Conservation (phyloP, 768 basidiomycete species). For the Phylloporus arenicola region DNA sequence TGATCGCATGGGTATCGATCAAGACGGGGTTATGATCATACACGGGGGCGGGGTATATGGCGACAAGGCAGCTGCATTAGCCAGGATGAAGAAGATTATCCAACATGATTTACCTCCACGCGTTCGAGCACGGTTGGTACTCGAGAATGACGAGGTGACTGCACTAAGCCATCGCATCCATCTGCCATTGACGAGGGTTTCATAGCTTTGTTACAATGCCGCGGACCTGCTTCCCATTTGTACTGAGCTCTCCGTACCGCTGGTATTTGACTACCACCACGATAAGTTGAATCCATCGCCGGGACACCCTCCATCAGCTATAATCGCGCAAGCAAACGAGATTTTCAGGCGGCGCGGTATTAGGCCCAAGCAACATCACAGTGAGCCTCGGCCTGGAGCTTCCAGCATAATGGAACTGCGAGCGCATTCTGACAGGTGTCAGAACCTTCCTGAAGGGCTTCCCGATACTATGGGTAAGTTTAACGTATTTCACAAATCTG, state of each 20-base stretch:
- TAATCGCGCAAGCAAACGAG: constrained; percentile 69
- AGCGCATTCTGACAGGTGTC: constrained; percentile 82
- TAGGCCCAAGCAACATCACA: constrained; percentile 87
- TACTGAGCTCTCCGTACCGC: constrained; percentile 72
- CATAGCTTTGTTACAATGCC: constrained; percentile 74
- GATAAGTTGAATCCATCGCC: constrained; percentile 62
- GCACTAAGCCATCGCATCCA: background rate
- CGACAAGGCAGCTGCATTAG: constrained; percentile 67
- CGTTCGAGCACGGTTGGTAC: constrained; percentile 68
- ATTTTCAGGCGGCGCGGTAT: constrained; percentile 78
- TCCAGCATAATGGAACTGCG: constrained; percentile 77
- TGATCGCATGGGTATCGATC: constrained; percentile 73
- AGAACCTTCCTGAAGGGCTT: constrained; percentile 55
- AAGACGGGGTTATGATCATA: constrained; percentile 85
- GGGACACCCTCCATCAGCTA: constrained; percentile 49
- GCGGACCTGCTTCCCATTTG: constrained; percentile 86
- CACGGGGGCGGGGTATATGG: constrained; percentile 84
- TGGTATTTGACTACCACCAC: constrained; percentile 81
- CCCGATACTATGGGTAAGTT: constrained; percentile 61
- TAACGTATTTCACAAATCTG: background rate
- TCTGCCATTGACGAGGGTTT: background rate
- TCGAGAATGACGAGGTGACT: constrained; percentile 90
- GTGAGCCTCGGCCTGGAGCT: constrained; percentile 84
- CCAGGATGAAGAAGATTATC: constrained; percentile 70
- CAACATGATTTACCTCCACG: constrained; percentile 49